A percentile compares a stretch with the other conserved stretches of the same genome.
Conservation (phyloP, 1,139 yeast species). For the Hemisphaericaspora xylofermentans region DNA sequence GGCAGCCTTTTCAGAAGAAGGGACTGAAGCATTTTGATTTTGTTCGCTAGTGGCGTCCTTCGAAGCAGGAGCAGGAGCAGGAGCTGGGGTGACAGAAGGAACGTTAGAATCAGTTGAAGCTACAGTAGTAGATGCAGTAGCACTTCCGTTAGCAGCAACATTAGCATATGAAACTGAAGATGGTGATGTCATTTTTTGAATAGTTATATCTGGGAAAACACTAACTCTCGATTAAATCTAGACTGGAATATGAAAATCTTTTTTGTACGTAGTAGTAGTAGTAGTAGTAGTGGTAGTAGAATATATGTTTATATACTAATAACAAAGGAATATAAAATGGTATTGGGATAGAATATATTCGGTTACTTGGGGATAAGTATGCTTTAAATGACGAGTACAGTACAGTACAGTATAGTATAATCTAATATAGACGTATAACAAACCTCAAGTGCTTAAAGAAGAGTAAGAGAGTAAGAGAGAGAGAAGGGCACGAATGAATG, state of each 20-base stretch:
- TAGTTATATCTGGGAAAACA: not conserved
- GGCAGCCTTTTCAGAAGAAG: slow-evolving; percentile 7
- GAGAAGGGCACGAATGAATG: not conserved
- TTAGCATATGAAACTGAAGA: slow-evolving; percentile 33
- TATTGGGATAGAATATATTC: too few relatives aligned
- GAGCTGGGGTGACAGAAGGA: slow-evolving; percentile 1
- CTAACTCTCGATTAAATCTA: too few relatives aligned
- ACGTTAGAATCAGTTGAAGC: not conserved
- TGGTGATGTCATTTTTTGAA: slow-evolving; percentile 12
- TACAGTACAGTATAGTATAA: too few relatives aligned
- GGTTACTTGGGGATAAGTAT: too few relatives aligned
- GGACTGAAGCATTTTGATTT: not conserved
- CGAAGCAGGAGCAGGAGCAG: slow-evolving; percentile 3
- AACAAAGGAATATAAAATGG: too few relatives aligned
- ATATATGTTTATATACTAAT: too few relatives aligned
- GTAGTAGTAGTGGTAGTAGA: too few relatives aligned
- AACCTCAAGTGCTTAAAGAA: not conserved
- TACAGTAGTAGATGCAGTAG: slow-evolving; percentile 6
- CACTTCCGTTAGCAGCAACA: slow-evolving; percentile 37
- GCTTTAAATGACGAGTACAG: not conserved
- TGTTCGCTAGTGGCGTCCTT: slow-evolving; percentile 12
- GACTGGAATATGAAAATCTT: too few relatives aligned
- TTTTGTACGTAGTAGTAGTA: too few relatives aligned
- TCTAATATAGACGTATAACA: too few relatives aligned
- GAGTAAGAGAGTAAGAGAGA: not conserved